Evolutionary conservation across 1,284 basidiomycete species (phyloP), one percentile per base, ranked within the genome.

Genomic region (Marasmius sp.): DNA sequence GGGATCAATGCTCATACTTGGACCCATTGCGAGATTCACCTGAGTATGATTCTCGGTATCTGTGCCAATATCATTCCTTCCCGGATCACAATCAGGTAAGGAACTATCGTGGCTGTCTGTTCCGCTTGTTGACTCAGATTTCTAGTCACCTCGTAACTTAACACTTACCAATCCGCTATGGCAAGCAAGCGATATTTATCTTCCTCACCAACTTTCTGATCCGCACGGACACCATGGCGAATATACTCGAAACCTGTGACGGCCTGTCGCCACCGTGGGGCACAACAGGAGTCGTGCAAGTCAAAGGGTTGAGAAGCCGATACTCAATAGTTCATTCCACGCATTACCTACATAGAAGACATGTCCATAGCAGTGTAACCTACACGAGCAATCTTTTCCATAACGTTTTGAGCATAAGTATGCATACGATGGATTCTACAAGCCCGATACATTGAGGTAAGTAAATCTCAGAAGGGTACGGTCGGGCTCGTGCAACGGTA

Each of bases 221-320:
- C n/a, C 93, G 97, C 55, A 92, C 98, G 95, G 94, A 97, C 78
- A 95, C 95, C n/a, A 97, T 97, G 95, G 93, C 95, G 67, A 97
- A 98, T 73, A 96, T 98, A 65, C 83, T 97, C 64, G 98, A 96
- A 99, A 99, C 73, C 97, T 97, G 16, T 97, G 99, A 79, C 98
- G 98, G 74, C 97, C 97, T 36, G 89, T 99, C 41, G 97, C 97
- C 0, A 98, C 97, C 3, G 99, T 97, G 3, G 92, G 95, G 55
- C 97, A 96, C 18, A 98, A 99, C 97, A 95, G 98, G 77, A 98
- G 98, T 71, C 86, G 99, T 65, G 93, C n/a, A 94, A 71, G 99
- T 99, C 88, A 87, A 95, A 69, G 96, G 99, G 73, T 84, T 99
- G 50, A n/a, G n/a, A n/a, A n/a, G n/a, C n/a, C n/a, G n/a, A n/a